Conservation (phyloP, 2,329 filamentous ascomycete species). For the Mariannaea sp. region DNA sequence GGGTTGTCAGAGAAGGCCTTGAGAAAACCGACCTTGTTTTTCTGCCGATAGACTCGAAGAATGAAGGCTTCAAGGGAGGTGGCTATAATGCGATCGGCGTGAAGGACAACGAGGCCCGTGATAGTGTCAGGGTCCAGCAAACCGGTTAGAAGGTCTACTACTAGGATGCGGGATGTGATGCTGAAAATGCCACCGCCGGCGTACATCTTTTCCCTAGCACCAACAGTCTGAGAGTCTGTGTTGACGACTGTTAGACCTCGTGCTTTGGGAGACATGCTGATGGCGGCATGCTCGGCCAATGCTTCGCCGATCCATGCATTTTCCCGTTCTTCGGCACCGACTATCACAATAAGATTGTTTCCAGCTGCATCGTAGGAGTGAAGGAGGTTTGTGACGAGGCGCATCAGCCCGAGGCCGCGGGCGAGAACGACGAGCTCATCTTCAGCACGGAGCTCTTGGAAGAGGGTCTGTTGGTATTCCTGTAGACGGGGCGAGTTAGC, state of each 20-base stretch:
- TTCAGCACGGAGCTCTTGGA: conserved; percentile 84
- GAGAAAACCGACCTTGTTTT: conserved; percentile 90
- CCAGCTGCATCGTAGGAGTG: conserved; percentile 97
- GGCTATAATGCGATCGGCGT: conserved; percentile 84
- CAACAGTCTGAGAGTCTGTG: conserved; percentile 89
- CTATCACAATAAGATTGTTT: conserved; percentile 86
- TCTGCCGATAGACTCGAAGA: conserved; percentile 87
- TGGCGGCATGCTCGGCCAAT: conserved; percentile 90
- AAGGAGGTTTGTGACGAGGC: conserved; percentile 91
- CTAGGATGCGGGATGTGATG: conserved; percentile 92
- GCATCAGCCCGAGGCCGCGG: conserved; percentile 87
- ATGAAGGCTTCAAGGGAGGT: conserved; percentile 96
- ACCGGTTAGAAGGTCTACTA: conserved; percentile 88
- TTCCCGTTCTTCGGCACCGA: conserved; percentile 89
- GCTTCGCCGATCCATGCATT: conserved; percentile 98
- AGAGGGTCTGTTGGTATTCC: conserved; percentile 94
- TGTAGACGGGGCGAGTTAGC: conserved; percentile 41
- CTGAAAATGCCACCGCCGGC: conserved; percentile 87
- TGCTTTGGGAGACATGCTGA: conserved; percentile 81
- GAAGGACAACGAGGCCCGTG: conserved; percentile 84
- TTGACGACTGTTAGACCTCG: conserved; percentile 90
- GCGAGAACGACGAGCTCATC: conserved; percentile 94
- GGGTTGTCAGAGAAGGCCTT: conserved; percentile 96
- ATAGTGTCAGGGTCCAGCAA: conserved; percentile 82
- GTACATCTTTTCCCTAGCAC: conserved; percentile 90